Conservation (phyloP, 106 monocot species). For the Dendrobium officinale region DNA sequence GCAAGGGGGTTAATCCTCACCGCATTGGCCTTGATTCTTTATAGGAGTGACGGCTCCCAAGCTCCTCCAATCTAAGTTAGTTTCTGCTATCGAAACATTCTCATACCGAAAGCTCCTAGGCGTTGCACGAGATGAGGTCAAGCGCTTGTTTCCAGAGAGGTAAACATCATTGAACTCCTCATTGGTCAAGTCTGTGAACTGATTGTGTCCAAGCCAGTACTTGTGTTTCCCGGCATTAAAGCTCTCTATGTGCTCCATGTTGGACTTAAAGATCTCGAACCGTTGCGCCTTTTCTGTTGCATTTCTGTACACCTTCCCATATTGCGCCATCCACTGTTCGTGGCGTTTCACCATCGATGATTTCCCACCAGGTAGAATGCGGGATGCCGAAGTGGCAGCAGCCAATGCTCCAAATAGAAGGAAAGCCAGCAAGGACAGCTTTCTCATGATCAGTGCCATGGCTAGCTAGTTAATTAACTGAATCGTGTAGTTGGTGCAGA, state of each 20-base stretch:
- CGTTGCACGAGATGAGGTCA: no score
- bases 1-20: constrained; percentile 14
- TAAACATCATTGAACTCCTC: constrained; percentile 53
- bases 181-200: constrained; percentile 79
- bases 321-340: constrained; percentile 4
- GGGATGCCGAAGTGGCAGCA: background rate
- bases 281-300: constrained; percentile 27
- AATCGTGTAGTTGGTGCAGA: background rate
- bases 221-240: constrained; percentile 55
- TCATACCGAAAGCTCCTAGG: constrained; percentile 19
- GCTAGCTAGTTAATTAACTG: background rate
- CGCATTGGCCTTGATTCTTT: constrained; percentile 76
- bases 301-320: background rate
- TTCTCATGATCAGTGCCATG: background rate
- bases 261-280: constrained; percentile 59
- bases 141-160: constrained; percentile 21
- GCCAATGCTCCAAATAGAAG: background rate
- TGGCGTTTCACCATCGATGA: background rate
- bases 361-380: background rate
- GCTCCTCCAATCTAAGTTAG: constrained; percentile 64
- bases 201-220: constrained; percentile 56
- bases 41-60: constrained; percentile 48
- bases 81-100: constrained; percentile 33
- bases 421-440: background rate
- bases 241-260: constrained; percentile 33